Evolutionary conservation across 169 alveolate genomes (phyloP).

Genomic region (Condylostoma magnum): DNA sequence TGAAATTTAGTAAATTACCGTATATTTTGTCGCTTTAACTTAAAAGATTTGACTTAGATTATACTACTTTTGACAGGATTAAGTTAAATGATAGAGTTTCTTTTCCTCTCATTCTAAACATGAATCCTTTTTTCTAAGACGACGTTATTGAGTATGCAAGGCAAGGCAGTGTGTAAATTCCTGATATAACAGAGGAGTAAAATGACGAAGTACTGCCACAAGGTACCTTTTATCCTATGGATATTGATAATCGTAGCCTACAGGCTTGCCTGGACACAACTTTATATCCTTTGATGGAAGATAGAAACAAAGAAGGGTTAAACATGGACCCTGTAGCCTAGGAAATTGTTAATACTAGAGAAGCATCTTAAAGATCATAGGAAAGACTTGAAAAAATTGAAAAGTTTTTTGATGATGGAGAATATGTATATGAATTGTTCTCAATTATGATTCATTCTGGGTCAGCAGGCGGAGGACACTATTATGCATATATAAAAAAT

Average conservation of each 20-base stretch:
- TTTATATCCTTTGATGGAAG: background rate
- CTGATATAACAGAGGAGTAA: background rate
- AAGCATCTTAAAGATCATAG: background rate
- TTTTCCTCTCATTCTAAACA: constrained; percentile 49
- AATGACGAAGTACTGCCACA: background rate
- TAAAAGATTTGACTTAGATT: constrained; percentile 80
- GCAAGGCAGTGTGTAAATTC: background rate
- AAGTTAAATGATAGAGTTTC: constrained; percentile 79
- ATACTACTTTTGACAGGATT: constrained; percentile 58
- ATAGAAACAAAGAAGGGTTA: background rate
- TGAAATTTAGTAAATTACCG: constrained; percentile 19
- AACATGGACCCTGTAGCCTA: background rate
- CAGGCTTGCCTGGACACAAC: background rate
- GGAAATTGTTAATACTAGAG: background rate
- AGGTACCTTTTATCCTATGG: background rate
- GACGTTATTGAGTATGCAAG: background rate
- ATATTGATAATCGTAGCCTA: background rate
- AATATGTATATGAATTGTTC: constrained; percentile 66
- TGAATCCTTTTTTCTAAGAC: constrained; percentile 26
- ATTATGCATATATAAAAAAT: constrained; percentile 71
- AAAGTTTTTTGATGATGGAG: constrained; percentile 38
- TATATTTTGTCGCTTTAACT: constrained; percentile 2
- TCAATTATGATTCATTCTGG: constrained; percentile 82
- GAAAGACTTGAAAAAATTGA: background rate
- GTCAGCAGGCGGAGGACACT: constrained; percentile 85